Conservation (phyloP, 2,329 filamentous ascomycete species). For the Hortaea werneckii region DNA sequence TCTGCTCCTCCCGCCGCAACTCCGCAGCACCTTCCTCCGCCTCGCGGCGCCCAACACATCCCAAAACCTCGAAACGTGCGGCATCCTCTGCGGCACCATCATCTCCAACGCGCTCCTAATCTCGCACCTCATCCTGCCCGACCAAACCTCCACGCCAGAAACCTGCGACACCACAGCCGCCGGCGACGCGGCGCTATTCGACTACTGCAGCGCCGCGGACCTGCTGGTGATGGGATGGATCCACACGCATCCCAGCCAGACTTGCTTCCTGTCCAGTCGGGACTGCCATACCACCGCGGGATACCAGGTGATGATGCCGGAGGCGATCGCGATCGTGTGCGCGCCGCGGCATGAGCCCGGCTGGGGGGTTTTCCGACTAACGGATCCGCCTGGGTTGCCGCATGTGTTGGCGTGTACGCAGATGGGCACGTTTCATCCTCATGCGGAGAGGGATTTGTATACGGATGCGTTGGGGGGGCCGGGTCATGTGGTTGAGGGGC, state of each 20-base stretch:
- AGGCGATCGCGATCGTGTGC: constrained; percentile 95
- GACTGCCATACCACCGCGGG: constrained; percentile 90
- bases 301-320: constrained; percentile 92
- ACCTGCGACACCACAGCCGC: constrained; percentile 94
- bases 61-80: constrained; percentile 83
- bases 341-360: constrained; percentile 69
- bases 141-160: constrained; percentile 80
- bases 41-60: constrained; percentile 68
- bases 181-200: constrained; percentile 57
- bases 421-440: constrained; percentile 74
- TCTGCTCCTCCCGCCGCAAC: constrained; percentile 68
- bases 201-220: constrained; percentile 78
- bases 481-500: constrained; percentile 49
- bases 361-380: constrained; percentile 85
- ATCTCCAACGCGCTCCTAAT: constrained; percentile 93
- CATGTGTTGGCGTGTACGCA: constrained; percentile 73
- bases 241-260: constrained; percentile 92
- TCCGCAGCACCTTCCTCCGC: constrained; percentile 65
- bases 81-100: constrained; percentile 80
- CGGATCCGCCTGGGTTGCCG: constrained; percentile 80
- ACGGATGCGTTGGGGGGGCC: constrained; percentile 56
- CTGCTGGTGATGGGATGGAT: constrained; percentile 91
- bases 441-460: constrained; percentile 62
- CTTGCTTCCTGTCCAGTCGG: constrained; percentile 92
- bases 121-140: constrained; percentile 76